Conservation (phyloP, 257 asterid species). For the Scutellaria minor region DNA sequence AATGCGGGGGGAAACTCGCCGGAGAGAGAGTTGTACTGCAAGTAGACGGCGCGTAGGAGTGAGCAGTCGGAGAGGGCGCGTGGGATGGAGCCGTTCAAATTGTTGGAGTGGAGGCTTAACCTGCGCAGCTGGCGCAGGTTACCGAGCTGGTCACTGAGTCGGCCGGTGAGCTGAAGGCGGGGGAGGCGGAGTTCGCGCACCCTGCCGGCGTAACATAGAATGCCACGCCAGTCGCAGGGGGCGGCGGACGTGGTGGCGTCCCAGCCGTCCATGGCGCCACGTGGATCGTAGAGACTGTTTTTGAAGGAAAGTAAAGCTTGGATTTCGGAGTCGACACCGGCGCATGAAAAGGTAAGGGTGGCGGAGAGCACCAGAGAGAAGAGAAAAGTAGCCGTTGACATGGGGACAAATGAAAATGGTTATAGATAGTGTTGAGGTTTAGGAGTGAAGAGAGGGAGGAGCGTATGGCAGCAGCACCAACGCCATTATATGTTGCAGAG, state of each 20-base stretch:
- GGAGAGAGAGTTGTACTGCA: constrained; percentile 68
- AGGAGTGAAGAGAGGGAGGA: constrained; percentile 9
- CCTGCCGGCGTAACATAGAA: constrained; percentile 54
- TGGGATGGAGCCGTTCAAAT: constrained; percentile 68
- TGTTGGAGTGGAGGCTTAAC: constrained; percentile 74
- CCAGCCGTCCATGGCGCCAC: constrained; percentile 68
- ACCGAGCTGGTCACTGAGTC: constrained; percentile 44
- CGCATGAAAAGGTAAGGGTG: constrained; percentile 49
- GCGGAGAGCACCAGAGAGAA: constrained; percentile 48
- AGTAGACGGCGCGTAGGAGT: constrained; percentile 66
- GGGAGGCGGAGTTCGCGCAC: constrained; percentile 71
- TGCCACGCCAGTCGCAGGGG: constrained; percentile 90
- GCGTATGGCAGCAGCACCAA: constrained; percentile 25
- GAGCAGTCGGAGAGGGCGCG: constrained; percentile 49
- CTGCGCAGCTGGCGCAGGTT: constrained; percentile 58
- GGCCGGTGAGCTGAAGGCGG: constrained; percentile 65
- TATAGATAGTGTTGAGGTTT: not conserved
- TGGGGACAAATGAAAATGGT: constrained; percentile 29
- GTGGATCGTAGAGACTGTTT: constrained; percentile 61
- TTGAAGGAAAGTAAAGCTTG: constrained; percentile 59
- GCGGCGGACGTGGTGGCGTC: constrained; percentile 59
- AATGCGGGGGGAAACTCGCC: constrained; percentile 58
- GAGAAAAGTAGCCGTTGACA: constrained; percentile 50
- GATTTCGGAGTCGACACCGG: constrained; percentile 50
- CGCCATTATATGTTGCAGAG: constrained; percentile 21